Conservation (phyloP, 441 rosid species). For the Metrosideros polymorpha region DNA sequence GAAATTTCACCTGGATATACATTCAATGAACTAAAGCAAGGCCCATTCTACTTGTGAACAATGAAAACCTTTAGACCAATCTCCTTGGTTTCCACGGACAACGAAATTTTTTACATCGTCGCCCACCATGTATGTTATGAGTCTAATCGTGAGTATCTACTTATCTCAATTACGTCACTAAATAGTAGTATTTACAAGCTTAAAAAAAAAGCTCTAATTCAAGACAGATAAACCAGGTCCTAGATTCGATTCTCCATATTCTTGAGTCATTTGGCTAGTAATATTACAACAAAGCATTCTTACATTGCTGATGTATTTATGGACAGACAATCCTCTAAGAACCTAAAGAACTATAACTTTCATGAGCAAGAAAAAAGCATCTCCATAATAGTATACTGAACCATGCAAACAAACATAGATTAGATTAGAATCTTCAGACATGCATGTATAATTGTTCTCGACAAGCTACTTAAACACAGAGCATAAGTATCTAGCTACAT, state of each 20-base stretch:
- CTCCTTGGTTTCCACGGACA: background rate
- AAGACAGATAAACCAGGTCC: background rate
- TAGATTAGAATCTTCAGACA: background rate
- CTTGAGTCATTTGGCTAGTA: background rate
- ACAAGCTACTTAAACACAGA: too few relatives aligned
- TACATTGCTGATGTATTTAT: background rate
- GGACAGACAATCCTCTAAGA: background rate
- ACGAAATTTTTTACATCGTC: background rate
- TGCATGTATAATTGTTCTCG: background rate
- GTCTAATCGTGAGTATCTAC: background rate
- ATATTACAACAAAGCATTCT: background rate
- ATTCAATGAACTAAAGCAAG: background rate
- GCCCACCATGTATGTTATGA: background rate
- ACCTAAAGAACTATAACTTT: background rate
- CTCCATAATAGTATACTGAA: background rate
- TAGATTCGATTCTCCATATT: rapidly evolving
- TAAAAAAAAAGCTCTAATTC: too few relatives aligned
- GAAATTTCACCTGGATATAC: too few relatives aligned
- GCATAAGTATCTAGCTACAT: too few relatives aligned
- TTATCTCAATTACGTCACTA: background rate
- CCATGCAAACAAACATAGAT: background rate
- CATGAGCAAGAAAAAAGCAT: background rate
- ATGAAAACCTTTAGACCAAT: background rate
- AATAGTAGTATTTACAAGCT: rapidly evolving
- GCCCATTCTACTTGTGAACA: background rate